phyloP scores from a whole-genome alignment of 2,329 filamentous ascomycete species.

The Aspergillus alliaceus region DNA sequence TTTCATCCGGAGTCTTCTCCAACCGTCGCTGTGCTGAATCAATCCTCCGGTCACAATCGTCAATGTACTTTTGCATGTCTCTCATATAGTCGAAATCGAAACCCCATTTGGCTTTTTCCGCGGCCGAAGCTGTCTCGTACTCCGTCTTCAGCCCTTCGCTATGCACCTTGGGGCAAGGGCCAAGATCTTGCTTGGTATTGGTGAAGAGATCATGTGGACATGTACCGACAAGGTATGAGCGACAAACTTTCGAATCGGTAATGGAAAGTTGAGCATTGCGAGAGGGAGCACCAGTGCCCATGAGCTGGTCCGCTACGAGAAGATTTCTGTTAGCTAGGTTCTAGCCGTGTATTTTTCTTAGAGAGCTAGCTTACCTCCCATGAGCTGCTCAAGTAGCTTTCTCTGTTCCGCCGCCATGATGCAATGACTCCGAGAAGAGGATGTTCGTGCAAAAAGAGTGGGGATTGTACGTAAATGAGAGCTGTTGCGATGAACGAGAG shows the following conservation, averaged over 20 bases:
- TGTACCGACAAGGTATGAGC: conserved; percentile 87
- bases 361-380: conserved; percentile 50
- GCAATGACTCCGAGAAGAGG: background rate
- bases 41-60: conserved; percentile 93
- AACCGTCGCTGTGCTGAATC: conserved; percentile 84
- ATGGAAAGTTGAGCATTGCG: conserved; percentile 81
- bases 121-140: conserved; percentile 71
- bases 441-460: background rate
- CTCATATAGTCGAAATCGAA: conserved; percentile 97
- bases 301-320: conserved; percentile 60
- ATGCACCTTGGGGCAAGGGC: conserved; percentile 84
- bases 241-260: conserved; percentile 90
- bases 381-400: conserved; percentile 94
- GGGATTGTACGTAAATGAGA: conserved; percentile 2
- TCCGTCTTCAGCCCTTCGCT: conserved; percentile 84
- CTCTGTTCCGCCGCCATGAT: conserved; percentile 94
- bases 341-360: conserved; percentile 6
- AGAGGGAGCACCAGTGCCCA: conserved; percentile 72
- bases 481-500: conserved; percentile 6
- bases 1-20: conserved; percentile 98
- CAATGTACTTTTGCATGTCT: conserved; percentile 94
- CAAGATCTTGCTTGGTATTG: conserved; percentile 97
- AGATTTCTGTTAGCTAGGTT: conserved; percentile 28
- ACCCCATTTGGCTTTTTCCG: conserved; percentile 74
- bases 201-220: conserved; percentile 99